These are phyloP conservation scores for Phytophthora macrochlamydospora DNA, from an alignment of 352 stramenopile genomes.

Conservation along the genomic window DNA sequence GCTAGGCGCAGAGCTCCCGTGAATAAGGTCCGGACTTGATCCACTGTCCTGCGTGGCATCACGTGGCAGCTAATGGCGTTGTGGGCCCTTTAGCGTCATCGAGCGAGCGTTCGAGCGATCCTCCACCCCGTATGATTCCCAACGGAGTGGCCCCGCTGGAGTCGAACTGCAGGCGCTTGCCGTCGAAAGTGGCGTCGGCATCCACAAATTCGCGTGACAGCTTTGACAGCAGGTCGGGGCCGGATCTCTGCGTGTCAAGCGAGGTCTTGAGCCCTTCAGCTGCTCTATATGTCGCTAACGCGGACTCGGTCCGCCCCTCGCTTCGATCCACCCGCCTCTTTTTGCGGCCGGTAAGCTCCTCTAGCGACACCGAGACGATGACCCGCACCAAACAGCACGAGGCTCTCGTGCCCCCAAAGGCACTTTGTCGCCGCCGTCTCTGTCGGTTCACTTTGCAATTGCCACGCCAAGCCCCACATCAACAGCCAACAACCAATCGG, in stretches of 20 bases:
- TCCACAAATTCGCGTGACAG: slow-evolving; percentile 27
- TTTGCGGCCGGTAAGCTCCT: slow-evolving; percentile 3
- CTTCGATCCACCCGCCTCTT: neutral
- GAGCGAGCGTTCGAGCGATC: slow-evolving; percentile 20
- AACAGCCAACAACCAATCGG: slow-evolving; percentile 1
- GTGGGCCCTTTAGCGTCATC: slow-evolving; percentile 5
- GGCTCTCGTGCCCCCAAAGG: neutral
- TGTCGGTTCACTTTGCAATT: slow-evolving; percentile 32
- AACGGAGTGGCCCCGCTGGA: slow-evolving; percentile 10
- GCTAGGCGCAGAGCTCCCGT: slow-evolving; percentile 1
- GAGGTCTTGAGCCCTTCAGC: slow-evolving; percentile 19
- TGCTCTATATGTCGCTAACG: slow-evolving; percentile 10
- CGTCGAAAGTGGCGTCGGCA: slow-evolving; percentile 11
- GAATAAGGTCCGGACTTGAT: slow-evolving; percentile 12
- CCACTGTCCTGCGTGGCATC: slow-evolving; percentile 1
- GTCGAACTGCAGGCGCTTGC: slow-evolving; percentile 12
- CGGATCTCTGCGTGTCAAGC: slow-evolving; percentile 17
- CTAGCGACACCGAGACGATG: neutral
- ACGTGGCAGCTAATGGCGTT: neutral
- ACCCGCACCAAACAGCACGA: neutral
- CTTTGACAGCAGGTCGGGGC: neutral
- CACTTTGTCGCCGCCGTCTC: slow-evolving; percentile 13
- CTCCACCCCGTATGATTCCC: slow-evolving; percentile 13
- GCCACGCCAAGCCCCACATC: slow-evolving; percentile 5
- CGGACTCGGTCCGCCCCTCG: slow-evolving; percentile 9